These are phyloP conservation scores for Zygosaccharomyces pseudobailii DNA, from an alignment of 1,139 yeast species.

Conservation along the genomic window DNA sequence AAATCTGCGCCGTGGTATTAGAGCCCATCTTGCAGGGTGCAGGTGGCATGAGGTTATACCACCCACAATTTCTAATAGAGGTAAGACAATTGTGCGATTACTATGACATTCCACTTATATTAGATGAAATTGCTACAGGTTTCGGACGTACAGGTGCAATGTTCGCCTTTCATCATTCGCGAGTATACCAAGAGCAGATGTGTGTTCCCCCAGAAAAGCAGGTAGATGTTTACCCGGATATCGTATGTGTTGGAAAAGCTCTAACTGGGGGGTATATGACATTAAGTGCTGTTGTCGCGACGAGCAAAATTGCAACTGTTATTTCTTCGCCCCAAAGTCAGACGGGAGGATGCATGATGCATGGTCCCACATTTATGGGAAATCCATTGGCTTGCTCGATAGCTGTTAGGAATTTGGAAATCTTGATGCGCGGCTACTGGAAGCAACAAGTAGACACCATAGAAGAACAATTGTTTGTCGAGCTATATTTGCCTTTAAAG, in stretches of 20 bases:
- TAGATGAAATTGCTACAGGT: constrained; percentile 37
- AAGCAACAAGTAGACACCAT: constrained; percentile 20
- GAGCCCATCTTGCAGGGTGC: constrained; percentile 40
- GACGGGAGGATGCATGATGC: constrained; percentile 28
- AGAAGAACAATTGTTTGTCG: constrained; percentile 23
- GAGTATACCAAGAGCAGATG: constrained; percentile 13
- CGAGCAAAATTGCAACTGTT: constrained; percentile 18
- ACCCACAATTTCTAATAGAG: constrained; percentile 31
- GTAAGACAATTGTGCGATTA: constrained; percentile 33
- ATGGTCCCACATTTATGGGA: constrained; percentile 39
- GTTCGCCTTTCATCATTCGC: constrained; percentile 31
- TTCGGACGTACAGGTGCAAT: constrained; percentile 35
- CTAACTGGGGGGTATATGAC: constrained; percentile 35
- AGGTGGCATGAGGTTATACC: constrained; percentile 36
- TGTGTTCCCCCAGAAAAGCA: constrained; percentile 10
- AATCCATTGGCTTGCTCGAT: constrained; percentile 37
- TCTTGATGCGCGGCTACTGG: constrained; percentile 28
- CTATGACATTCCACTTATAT: constrained; percentile 32
- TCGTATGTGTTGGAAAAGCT: constrained; percentile 33
- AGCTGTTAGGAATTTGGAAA: constrained; percentile 33
- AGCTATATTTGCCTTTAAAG: constrained; percentile 17
- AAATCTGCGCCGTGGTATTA: constrained; percentile 35
- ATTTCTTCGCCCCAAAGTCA: constrained; percentile 14
- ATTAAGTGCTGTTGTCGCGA: constrained; percentile 31
- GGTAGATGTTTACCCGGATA: constrained; percentile 33